Evolutionary conservation across 139 green algal species (phyloP), one percentile per base, ranked within the genome.

Genomic region (Chlamydomonas incerta): DNA sequence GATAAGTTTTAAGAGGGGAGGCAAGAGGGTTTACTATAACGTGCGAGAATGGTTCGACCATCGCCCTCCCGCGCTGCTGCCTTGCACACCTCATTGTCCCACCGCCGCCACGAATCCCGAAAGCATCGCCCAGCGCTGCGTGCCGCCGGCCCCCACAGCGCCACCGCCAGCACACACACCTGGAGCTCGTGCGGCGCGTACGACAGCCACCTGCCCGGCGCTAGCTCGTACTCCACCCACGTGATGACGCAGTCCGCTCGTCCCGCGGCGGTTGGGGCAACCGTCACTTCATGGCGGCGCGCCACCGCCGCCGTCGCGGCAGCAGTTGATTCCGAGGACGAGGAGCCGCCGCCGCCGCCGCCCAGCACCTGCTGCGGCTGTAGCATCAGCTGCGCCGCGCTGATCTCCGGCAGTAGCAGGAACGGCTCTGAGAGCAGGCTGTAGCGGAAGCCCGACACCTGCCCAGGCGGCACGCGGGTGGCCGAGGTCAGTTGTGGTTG

Each of bases 201-300:
- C 62, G 73, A 84, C 73, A 88, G 52, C 74, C 74, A 80, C 41
- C 80, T 74, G 1, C 83, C 74, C 28, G 73, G 65, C 37, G 66
- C 66, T 33, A 89, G 57, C n/a, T 89, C 84, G 71, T 87, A 89
- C 50, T 91, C 88, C 18, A 84, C n/a, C 88, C 88, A 91, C 35
- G 60, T 81, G 8, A 91, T 55, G 18, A 91, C 60, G 31, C 83
- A 89, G 18, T 91, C 80, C 65, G 68, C 47, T 6, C 52, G 24
- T 0, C 88, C 88, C 24, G 58, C 5, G 0, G 33, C 33, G 8
- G 71, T 57, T 0, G 75, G 33, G 13, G n/a, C n/a, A 0, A 87
- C 70, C 20, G 34, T 17, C 14, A 75, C 41, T 5, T 79, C 68
- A 9, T 80, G 68, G 41, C 29, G 52, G 80, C 52, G 35, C 58